Evolutionary conservation across 2,329 filamentous ascomycete genomes (phyloP).

Genomic region (Sclerotinia glacialis): DNA sequence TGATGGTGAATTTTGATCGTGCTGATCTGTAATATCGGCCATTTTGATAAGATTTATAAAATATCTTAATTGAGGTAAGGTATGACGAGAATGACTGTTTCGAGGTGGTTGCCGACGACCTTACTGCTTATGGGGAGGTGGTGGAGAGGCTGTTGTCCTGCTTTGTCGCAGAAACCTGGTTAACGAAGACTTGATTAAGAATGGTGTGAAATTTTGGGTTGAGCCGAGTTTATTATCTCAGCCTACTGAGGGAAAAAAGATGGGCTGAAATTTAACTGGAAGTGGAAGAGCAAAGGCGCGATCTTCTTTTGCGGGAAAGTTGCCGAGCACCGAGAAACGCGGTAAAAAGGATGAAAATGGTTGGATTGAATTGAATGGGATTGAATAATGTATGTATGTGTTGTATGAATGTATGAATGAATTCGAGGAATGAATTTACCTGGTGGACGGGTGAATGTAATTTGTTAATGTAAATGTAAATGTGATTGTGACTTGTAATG

Average conservation of each 20-base stretch:
- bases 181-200: constrained; percentile 39
- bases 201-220: constrained; percentile 36
- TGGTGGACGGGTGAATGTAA: neutral
- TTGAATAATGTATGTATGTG: constrained; percentile 16
- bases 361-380: constrained; percentile 23
- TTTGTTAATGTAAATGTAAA: no score
- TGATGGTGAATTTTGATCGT: constrained; percentile 71
- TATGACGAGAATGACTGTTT: constrained; percentile 41
- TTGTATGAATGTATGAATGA: constrained; percentile 12
- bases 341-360: constrained; percentile 6
- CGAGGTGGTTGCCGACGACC: constrained; percentile 40
- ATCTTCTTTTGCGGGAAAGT: constrained; percentile 3
- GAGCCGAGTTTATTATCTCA: constrained; percentile 29
- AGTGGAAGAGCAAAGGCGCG: constrained; percentile 16
- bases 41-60: constrained; percentile 46
- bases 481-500: neutral
- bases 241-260: constrained; percentile 17
- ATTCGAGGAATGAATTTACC: constrained; percentile 16
- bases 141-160: constrained; percentile 37
- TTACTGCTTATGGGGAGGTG: constrained; percentile 40
- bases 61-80: constrained; percentile 29
- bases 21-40: constrained; percentile 77
- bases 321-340: constrained; percentile 14
- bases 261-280: constrained; percentile 19
- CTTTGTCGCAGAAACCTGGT: constrained; percentile 40